phyloP scores from a whole-genome alignment of 2,329 filamentous ascomycete species.

The Clonostachys rhizophaga region DNA sequence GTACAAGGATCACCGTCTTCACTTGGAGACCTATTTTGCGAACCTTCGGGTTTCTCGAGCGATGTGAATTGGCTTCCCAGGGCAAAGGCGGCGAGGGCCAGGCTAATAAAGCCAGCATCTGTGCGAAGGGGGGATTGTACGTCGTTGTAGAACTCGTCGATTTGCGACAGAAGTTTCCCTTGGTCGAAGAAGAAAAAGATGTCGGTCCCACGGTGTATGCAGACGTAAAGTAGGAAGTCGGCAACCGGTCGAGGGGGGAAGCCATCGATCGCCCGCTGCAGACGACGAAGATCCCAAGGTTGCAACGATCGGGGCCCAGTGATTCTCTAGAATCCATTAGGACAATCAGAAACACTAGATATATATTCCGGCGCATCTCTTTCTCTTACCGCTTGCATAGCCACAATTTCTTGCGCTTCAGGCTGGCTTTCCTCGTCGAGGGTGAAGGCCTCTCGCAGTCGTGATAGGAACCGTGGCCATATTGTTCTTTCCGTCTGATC shows the following conservation, averaged over 20 bases:
- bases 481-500: slow-evolving; percentile 13
- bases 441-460: slow-evolving; percentile 17
- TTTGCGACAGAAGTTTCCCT: slow-evolving; percentile 11
- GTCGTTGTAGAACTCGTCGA: slow-evolving; percentile 16
- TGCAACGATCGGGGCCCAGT: slow-evolving; percentile 5
- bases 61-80: slow-evolving; percentile 26
- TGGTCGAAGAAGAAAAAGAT: slow-evolving; percentile 22
- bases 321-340: slow-evolving; percentile 3
- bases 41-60: slow-evolving; percentile 14
- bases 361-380: not conserved
- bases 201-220: slow-evolving; percentile 16
- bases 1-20: slow-evolving; percentile 16
- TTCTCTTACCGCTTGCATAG: slow-evolving; percentile 9
- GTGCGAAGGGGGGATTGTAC: slow-evolving; percentile 7
- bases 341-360: not conserved
- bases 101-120: slow-evolving; percentile 16
- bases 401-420: slow-evolving; percentile 10
- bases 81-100: slow-evolving; percentile 16
- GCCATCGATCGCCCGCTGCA: slow-evolving; percentile 11
- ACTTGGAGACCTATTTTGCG: not conserved
- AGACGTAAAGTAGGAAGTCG: slow-evolving; percentile 18
- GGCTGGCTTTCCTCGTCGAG: slow-evolving; percentile 10
- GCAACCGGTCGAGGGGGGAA: slow-evolving; percentile 17
- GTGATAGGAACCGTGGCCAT: slow-evolving; percentile 17
- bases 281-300: slow-evolving; percentile 9